Percentiles rank a stretch among this genome's conserved stretches.
Conservation (phyloP, 495 filamentous ascomycete genomes). For the Rhizodiscina lignyota region DNA sequence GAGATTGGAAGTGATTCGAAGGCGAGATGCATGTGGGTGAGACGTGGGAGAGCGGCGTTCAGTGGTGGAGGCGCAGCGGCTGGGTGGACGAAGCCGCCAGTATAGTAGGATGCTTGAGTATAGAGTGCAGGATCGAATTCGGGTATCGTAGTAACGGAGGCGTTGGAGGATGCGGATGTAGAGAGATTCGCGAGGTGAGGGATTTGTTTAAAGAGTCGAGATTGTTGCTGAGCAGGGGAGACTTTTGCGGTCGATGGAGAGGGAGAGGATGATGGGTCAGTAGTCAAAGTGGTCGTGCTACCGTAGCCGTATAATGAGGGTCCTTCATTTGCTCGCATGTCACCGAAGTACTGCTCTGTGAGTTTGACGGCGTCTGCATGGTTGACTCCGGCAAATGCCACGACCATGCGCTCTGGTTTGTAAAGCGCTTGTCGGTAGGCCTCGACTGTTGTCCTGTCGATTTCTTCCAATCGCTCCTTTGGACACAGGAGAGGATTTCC, state of each 20-base stretch:
- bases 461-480: conserved; percentile 58
- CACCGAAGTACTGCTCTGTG: conserved; percentile 73
- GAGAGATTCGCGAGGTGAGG: conserved; percentile 90
- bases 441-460: conserved; percentile 56
- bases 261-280: conserved; percentile 15
- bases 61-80: conserved; percentile 60
- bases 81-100: conserved; percentile 78
- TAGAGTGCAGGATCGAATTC: neutral
- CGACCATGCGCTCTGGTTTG: conserved; percentile 74
- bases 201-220: conserved; percentile 62
- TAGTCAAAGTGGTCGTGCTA: conserved; percentile 1
- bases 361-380: conserved; percentile 68
- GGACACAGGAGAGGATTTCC: conserved; percentile 91
- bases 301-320: conserved; percentile 26
- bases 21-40: conserved; percentile 84
- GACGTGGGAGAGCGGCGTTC: conserved; percentile 60
- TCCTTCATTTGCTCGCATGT: conserved; percentile 48
- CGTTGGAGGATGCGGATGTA: conserved; percentile 43
- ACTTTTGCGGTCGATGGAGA: conserved; percentile 26
- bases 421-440: conserved; percentile 74
- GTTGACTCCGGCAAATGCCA: conserved; percentile 85
- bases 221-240: conserved; percentile 25
- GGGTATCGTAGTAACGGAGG: conserved; percentile 30
- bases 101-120: conserved; percentile 35
- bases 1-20: conserved; percentile 91